Percentiles rank a stretch among this genome's conserved stretches.
These are phyloP conservation scores for Beauveria sp. DNA, from an alignment of 2,329 filamentous ascomycete genomes.

Conservation along the genomic window DNA sequence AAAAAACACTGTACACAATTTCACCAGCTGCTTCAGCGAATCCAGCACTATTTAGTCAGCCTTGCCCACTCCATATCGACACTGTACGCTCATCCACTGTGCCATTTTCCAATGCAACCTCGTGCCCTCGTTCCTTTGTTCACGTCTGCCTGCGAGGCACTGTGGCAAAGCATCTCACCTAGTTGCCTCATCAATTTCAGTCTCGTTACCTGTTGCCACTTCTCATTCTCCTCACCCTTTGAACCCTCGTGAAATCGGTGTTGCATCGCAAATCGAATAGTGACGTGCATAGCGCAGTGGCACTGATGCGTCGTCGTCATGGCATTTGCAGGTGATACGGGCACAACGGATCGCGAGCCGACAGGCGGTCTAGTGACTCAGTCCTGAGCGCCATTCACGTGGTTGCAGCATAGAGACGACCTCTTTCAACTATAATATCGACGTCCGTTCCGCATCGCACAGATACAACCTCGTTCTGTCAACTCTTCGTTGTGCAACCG, in stretches of 20 bases:
- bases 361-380: slow-evolving; percentile 5
- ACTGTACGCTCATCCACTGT: not conserved
- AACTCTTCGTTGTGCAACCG: not conserved
- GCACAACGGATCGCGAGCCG: not conserved
- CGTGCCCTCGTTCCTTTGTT: not conserved
- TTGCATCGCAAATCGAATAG: not conserved
- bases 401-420: not conserved
- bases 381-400: slow-evolving; percentile 9
- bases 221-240: not conserved
- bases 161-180: not conserved
- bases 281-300: slow-evolving; percentile 2
- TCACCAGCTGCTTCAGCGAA: not conserved
- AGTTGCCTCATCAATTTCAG: not conserved
- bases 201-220: not conserved
- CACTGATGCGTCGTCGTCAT: slow-evolving; percentile 1
- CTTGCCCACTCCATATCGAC: not conserved
- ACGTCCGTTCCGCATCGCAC: not conserved
- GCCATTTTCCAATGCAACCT: not conserved
- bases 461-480: not conserved
- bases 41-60: not conserved
- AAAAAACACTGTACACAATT: not conserved
- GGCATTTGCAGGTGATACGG: slow-evolving; percentile 1
- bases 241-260: not conserved
- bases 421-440: not conserved
- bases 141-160: slow-evolving; percentile 4